phyloP scores from a whole-genome alignment of 345 rosid genomes.

The Rhizophora mangle region DNA sequence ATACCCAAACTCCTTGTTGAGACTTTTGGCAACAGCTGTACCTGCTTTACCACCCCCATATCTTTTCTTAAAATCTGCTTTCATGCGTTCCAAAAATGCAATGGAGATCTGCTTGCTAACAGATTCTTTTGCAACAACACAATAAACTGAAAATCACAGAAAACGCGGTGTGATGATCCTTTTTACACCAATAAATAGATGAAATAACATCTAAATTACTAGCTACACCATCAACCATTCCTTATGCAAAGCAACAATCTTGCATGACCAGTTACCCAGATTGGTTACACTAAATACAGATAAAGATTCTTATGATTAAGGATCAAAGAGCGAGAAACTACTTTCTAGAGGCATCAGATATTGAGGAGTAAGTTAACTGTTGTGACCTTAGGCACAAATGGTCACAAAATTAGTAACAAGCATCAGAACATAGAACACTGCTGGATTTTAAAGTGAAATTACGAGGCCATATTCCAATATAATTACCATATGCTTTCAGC shows the following conservation, averaged over 20 bases:
- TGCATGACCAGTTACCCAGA: neutral
- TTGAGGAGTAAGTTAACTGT: no score
- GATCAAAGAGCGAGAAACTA: no score
- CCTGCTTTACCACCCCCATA: conserved; percentile 94
- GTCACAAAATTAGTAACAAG: no score
- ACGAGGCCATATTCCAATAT: no score
- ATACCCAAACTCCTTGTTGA: conserved; percentile 94
- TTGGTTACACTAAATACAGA: no score
- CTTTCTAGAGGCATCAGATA: no score
- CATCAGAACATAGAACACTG: no score
- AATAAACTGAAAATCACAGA: conserved; percentile 59
- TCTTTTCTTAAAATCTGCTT: conserved; percentile 86
- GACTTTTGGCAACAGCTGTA: conserved; percentile 89
- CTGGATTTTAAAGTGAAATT: no score
- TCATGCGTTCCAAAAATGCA: conserved; percentile 88
- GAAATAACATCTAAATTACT: neutral
- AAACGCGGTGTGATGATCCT: neutral
- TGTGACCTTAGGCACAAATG: no score
- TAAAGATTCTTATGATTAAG: no score
- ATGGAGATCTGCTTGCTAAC: conserved; percentile 89
- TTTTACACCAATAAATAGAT: neutral
- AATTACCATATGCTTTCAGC: no score
- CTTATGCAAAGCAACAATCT: neutral
- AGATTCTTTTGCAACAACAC: conserved; percentile 94
- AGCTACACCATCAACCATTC: neutral